phyloP scores from a whole-genome alignment of 2,329 filamentous ascomycete genomes.

The Cryphonectria parasitica region DNA sequence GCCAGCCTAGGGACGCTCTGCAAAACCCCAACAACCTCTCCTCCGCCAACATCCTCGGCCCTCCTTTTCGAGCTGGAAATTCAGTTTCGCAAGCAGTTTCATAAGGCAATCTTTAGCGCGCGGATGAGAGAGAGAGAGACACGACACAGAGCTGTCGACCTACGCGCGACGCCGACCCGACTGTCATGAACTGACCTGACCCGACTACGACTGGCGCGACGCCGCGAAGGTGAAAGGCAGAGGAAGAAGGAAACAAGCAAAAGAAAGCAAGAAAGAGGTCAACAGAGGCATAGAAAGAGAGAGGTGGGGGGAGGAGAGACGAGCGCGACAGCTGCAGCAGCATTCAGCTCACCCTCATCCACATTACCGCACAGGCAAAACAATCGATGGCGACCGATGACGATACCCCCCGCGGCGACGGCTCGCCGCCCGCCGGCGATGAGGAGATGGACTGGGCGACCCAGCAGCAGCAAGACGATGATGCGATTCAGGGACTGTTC shows the following conservation, averaged over 20 bases:
- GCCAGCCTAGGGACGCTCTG: not conserved
- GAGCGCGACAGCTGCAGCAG: conserved; percentile 3
- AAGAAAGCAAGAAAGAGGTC: not conserved
- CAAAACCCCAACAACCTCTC: not conserved
- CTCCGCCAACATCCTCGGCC: not conserved
- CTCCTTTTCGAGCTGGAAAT: not conserved
- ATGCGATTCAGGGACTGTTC: conserved; percentile 50
- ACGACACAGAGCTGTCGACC: not conserved
- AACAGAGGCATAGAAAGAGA: conserved; percentile 1
- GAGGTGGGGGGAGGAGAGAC: not conserved
- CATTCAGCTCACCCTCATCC: not conserved
- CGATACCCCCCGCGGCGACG: conserved; percentile 22
- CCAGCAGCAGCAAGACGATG: conserved; percentile 55
- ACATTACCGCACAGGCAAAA: not conserved
- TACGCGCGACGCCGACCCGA: conserved; percentile 3
- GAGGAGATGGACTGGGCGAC: conserved; percentile 45
- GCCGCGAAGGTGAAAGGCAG: conserved; percentile 21
- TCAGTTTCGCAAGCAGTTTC: not conserved
- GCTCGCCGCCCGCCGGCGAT: conserved; percentile 27
- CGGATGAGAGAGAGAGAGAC: not conserved
- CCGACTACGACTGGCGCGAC: conserved; percentile 23
- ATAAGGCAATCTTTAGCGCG: not conserved
- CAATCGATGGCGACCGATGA: conserved; percentile 21
- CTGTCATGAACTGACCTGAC: conserved; percentile 27
- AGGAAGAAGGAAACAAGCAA: not conserved